phyloP scores from a whole-genome alignment of 306 rosid species.

The Lotus japonicus region DNA sequence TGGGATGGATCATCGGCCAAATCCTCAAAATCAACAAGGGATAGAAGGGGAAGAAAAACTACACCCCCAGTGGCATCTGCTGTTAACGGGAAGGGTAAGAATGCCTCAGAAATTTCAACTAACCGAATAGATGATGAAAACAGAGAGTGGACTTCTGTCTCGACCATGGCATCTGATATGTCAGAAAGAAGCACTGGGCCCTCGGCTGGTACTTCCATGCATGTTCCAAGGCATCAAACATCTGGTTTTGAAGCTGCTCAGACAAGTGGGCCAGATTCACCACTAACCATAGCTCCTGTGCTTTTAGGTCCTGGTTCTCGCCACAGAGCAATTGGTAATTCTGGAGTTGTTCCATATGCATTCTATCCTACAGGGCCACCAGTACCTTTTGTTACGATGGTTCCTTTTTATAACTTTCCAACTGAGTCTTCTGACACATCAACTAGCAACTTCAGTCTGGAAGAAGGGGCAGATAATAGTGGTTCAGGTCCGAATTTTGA shows the following conservation, averaged over 20 bases:
- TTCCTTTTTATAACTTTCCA: constrained; percentile 64
- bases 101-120: constrained; percentile 59
- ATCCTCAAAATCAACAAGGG: constrained; percentile 73
- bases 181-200: constrained; percentile 52
- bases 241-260: constrained; percentile 65
- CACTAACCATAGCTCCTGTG: constrained; percentile 57
- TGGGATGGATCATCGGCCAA: constrained; percentile 83
- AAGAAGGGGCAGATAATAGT: constrained; percentile 53
- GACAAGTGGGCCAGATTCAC: constrained; percentile 68
- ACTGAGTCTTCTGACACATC: constrained; percentile 58
- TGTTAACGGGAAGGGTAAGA: constrained; percentile 51
- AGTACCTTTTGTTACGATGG: constrained; percentile 79
- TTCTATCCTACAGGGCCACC: constrained; percentile 99
- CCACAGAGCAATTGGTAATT: constrained; percentile 57
- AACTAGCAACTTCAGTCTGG: constrained; percentile 52
- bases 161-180: constrained; percentile 42
- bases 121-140: constrained; percentile 58
- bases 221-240: constrained; percentile 53
- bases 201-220: constrained; percentile 36
- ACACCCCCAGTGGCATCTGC: constrained; percentile 39
- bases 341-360: constrained; percentile 54
- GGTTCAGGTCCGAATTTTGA: constrained; percentile 62
- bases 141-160: constrained; percentile 54
- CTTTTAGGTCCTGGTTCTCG: constrained; percentile 65
- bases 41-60: constrained; percentile 53